A percentile compares a stretch with the other conserved stretches of the same genome.
These are phyloP conservation scores for Phytophthora fragariaefolia DNA, from an alignment of 352 stramenopile species.

Conservation along the genomic window DNA sequence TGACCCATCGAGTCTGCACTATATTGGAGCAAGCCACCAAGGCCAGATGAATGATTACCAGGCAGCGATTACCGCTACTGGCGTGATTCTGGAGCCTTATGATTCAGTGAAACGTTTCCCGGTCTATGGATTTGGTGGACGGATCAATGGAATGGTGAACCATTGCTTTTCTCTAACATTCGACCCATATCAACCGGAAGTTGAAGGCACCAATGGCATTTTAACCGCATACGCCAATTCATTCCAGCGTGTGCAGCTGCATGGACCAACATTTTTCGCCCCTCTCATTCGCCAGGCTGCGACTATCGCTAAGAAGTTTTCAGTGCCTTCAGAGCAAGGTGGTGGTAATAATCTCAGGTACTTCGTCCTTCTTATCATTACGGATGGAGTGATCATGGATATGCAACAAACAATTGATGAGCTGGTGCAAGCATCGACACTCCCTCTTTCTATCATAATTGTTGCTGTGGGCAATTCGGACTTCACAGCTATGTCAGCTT, in stretches of 20 bases:
- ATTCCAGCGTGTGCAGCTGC: conserved; percentile 75
- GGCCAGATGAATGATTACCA: conserved; percentile 85
- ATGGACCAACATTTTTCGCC: conserved; percentile 83
- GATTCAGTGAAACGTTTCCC: conserved; percentile 80
- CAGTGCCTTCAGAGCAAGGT: conserved; percentile 28
- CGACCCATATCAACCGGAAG: conserved; percentile 63
- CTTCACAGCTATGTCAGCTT: conserved; percentile 72
- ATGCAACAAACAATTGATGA: conserved; percentile 78
- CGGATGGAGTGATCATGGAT: conserved; percentile 82
- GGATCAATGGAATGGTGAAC: conserved; percentile 64
- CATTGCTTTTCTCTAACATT: conserved; percentile 80
- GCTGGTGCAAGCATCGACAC: conserved; percentile 64
- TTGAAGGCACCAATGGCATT: conserved; percentile 67
- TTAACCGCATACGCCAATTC: conserved; percentile 66
- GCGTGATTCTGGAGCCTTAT: conserved; percentile 76
- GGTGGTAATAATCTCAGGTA: conserved; percentile 64
- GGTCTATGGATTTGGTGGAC: conserved; percentile 82
- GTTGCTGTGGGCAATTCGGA: conserved; percentile 81
- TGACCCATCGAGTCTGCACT: conserved; percentile 66
- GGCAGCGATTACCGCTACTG: conserved; percentile 68
- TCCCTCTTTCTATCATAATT: conserved; percentile 85
- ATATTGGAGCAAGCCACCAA: conserved; percentile 55
- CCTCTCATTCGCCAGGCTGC: conserved; percentile 73
- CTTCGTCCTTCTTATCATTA: conserved; percentile 79
- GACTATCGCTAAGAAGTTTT: conserved; percentile 66